Evolutionary conservation across 352 stramenopile species (phyloP).

Genomic region (Phytophthora parvispora): DNA sequence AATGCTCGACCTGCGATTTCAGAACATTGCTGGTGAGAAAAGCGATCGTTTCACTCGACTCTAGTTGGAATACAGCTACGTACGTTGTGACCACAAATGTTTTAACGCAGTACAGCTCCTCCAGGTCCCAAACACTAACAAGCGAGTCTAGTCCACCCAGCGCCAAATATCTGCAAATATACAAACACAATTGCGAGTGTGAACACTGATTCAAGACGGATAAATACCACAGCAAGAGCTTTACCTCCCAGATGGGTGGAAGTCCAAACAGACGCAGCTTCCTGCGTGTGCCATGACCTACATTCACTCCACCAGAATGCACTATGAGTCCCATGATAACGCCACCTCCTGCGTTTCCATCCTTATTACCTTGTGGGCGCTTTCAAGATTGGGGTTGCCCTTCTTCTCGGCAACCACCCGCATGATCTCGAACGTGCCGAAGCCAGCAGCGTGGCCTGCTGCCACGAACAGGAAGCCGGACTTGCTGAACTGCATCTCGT

Average conservation of each 20-base stretch:
- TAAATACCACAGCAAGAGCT: too few relatives aligned
- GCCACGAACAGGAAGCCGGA: constrained; percentile 85
- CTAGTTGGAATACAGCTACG: constrained; percentile 9
- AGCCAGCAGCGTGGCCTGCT: constrained; percentile 76
- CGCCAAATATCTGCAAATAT: constrained; percentile 60
- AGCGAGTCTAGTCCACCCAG: constrained; percentile 88
- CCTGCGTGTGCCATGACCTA: constrained; percentile 82
- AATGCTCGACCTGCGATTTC: constrained; percentile 72
- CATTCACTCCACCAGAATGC: not conserved
- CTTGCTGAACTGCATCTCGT: constrained; percentile 89
- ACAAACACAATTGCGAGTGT: not conserved
- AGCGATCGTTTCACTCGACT: not conserved
- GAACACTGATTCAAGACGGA: too few relatives aligned
- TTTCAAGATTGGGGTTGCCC: constrained; percentile 83
- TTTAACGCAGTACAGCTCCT: constrained; percentile 88
- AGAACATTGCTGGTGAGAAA: not conserved
- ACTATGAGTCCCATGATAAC: not conserved
- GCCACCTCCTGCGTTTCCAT: not conserved
- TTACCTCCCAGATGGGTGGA: constrained; percentile 82
- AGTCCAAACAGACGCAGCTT: constrained; percentile 85
- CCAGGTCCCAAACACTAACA: constrained; percentile 87
- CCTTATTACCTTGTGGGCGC: constrained; percentile 77
- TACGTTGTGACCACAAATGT: constrained; percentile 88
- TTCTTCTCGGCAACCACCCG: constrained; percentile 82
- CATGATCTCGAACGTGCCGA: constrained; percentile 90